A percentile compares a stretch with the other conserved stretches of the same genome.
These are phyloP conservation scores for Leccinum pellstonianum DNA, from an alignment of 768 basidiomycete species.

Conservation along the genomic window DNA sequence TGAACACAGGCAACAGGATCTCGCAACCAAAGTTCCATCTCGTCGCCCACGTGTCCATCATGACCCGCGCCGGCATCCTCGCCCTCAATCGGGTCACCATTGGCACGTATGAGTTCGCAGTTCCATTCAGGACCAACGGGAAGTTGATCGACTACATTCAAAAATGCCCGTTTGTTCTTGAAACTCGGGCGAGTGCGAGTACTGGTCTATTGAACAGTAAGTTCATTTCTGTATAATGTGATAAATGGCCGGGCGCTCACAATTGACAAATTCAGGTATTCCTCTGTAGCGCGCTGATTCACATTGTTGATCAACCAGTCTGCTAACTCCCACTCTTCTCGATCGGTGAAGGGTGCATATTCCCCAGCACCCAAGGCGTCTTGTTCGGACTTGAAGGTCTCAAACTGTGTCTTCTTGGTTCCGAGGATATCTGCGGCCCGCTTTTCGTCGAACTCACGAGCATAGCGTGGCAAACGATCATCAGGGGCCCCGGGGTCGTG, in stretches of 20 bases:
- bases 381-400: neutral
- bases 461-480: neutral
- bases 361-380: neutral
- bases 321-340: neutral
- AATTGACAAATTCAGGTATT: neutral
- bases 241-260: neutral
- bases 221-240: too few relatives aligned
- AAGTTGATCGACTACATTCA: too few relatives aligned
- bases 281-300: neutral
- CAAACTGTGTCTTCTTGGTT: neutral
- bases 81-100: too few relatives aligned
- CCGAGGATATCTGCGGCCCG: neutral
- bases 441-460: neutral
- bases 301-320: neutral
- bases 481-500: too few relatives aligned
- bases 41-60: too few relatives aligned
- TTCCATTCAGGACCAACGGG: too few relatives aligned
- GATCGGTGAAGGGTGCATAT: neutral
- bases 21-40: too few relatives aligned
- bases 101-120: too few relatives aligned
- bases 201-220: neutral
- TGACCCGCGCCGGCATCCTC: too few relatives aligned
- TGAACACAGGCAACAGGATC: too few relatives aligned
- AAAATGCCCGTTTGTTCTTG: too few relatives aligned
- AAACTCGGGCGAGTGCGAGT: neutral